phyloP scores from a whole-genome alignment of 2,329 filamentous ascomycete genomes.

The Ilyonectria robusta region DNA sequence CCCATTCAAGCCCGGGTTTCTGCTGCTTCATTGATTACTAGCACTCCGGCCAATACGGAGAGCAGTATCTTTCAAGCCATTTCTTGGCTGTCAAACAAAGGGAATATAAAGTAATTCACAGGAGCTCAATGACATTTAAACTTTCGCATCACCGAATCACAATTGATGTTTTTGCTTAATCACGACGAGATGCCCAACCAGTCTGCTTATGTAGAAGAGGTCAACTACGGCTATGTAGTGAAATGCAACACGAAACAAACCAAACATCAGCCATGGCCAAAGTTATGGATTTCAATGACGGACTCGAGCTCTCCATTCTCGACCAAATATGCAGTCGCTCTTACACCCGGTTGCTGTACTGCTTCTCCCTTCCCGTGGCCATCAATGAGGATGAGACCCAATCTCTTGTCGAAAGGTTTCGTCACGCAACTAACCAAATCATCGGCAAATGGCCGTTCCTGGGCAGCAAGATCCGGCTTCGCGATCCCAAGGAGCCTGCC shows the following conservation, averaged over 20 bases:
- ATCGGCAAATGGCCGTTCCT: not conserved
- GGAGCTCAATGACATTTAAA: no score
- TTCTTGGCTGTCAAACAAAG: no score
- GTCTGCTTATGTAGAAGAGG: no score
- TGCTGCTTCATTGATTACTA: no score
- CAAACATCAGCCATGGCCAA: no score
- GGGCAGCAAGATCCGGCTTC: not conserved
- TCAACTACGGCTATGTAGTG: not conserved
- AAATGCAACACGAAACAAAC: not conserved
- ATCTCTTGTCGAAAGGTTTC: not conserved
- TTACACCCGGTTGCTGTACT: constrained; percentile 3
- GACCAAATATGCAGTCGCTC: not conserved
- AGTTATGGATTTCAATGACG: not conserved
- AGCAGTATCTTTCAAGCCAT: no score
- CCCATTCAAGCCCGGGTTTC: no score
- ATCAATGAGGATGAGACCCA: not conserved
- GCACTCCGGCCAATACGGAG: no score
- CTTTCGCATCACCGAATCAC: no score
- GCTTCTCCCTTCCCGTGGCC: not conserved
- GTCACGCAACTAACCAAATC: not conserved
- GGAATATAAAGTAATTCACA: no score
- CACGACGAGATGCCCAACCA: no score
- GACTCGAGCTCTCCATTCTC: not conserved
- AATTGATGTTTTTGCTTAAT: no score
- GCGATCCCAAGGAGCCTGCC: not conserved